phyloP scores from a whole-genome alignment of 345 rosid species.

The Acer yangbiense region DNA sequence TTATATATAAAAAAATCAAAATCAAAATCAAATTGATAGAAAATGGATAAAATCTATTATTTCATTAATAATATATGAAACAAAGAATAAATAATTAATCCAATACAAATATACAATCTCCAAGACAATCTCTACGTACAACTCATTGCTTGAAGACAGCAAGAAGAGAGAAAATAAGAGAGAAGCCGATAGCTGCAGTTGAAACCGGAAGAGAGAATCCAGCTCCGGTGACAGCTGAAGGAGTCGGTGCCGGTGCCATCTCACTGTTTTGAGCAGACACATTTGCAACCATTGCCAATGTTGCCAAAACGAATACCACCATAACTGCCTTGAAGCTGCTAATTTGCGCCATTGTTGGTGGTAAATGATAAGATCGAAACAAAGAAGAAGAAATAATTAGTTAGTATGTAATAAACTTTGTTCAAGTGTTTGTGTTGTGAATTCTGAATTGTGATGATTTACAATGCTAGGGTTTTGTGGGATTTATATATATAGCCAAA shows the following conservation, averaged over 20 bases:
- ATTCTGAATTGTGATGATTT: too few species aligned
- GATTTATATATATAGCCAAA: too few species aligned
- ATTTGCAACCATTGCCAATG: not conserved
- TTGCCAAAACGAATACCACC: not conserved
- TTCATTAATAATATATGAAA: too few species aligned
- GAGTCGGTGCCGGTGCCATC: constrained; percentile 37
- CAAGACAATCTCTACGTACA: too few species aligned
- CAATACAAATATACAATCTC: too few species aligned
- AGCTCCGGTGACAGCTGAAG: constrained; percentile 23
- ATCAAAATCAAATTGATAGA: too few species aligned
- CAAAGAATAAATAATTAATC: too few species aligned
- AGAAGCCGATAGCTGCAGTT: constrained; percentile 1
- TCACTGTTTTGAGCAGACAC: not conserved
- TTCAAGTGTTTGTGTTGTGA: too few species aligned
- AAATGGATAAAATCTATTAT: too few species aligned
- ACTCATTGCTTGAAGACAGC: constrained; percentile 23
- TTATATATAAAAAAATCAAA: too few species aligned
- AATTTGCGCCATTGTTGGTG: not conserved
- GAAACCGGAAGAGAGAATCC: constrained; percentile 22
- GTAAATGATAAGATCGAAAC: not conserved
- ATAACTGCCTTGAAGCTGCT: not conserved
- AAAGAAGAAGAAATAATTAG: too few species aligned
- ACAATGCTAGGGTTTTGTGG: not conserved
- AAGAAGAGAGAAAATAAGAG: constrained; percentile 27
- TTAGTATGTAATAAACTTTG: too few species aligned